Conservation (phyloP, 495 filamentous ascomycete genomes). For the Aspergillus diversus region DNA sequence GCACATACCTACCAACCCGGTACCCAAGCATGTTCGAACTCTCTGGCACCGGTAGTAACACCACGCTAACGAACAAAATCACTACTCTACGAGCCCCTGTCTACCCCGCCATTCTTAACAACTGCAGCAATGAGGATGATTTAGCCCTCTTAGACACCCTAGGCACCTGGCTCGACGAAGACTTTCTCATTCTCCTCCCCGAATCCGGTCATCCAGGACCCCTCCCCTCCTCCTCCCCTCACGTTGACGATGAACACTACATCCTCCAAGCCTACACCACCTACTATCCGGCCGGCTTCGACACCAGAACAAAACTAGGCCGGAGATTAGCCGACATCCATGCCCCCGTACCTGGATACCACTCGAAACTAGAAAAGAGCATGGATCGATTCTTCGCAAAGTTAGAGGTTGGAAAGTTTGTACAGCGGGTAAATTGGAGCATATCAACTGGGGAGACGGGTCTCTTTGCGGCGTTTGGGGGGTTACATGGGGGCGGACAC, state of each 20-base stretch:
- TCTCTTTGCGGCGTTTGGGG: slow-evolving; percentile 57
- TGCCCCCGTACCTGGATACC: slow-evolving; percentile 68
- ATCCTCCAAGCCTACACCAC: slow-evolving; percentile 67
- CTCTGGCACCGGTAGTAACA: slow-evolving; percentile 9
- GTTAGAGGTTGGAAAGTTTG: slow-evolving; percentile 43
- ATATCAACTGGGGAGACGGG: slow-evolving; percentile 55
- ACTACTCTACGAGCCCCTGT: slow-evolving; percentile 4
- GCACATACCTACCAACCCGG: slow-evolving; percentile 63
- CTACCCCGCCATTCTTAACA: not conserved
- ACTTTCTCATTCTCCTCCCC: slow-evolving; percentile 75
- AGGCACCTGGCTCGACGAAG: slow-evolving; percentile 67
- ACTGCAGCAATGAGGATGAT: not conserved
- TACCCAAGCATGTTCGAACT: slow-evolving; percentile 64
- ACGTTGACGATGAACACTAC: slow-evolving; percentile 45
- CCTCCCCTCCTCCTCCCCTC: not conserved
- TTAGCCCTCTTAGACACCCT: slow-evolving; percentile 49
- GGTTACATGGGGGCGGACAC: slow-evolving; percentile 28
- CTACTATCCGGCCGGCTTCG: slow-evolving; percentile 76
- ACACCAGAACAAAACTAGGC: slow-evolving; percentile 65
- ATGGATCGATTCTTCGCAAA: slow-evolving; percentile 77
- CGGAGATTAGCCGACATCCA: slow-evolving; percentile 69
- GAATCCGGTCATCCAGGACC: slow-evolving; percentile 20
- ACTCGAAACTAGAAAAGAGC: slow-evolving; percentile 67
- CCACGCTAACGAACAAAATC: slow-evolving; percentile 12
- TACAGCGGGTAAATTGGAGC: slow-evolving; percentile 61